Evolutionary conservation across 306 rosid genomes (phyloP).

Genomic region (Dalbergia cultrata): DNA sequence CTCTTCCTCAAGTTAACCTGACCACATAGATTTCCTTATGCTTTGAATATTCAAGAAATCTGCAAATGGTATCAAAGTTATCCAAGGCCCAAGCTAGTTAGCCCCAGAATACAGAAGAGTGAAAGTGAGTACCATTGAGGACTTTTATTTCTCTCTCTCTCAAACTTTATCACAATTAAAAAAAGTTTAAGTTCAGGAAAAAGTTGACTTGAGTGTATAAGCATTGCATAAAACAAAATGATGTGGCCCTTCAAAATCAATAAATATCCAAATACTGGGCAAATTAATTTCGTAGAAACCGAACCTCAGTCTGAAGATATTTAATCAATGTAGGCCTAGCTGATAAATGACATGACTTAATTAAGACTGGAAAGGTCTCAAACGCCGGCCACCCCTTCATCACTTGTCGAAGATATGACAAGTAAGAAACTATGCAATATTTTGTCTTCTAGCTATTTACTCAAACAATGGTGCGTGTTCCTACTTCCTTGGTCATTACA

Average conservation of each 20-base stretch:
- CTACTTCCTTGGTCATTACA: conserved; percentile 24
- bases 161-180: not conserved
- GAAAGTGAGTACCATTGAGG: not conserved
- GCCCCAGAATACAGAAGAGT: not conserved
- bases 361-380: conserved; percentile 23
- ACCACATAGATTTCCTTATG: conserved; percentile 66
- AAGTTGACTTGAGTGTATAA: not conserved
- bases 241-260: conserved; percentile 27
- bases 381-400: conserved; percentile 27
- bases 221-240: conserved; percentile 1
- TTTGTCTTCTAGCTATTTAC: not conserved
- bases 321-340: not conserved
- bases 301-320: not conserved
- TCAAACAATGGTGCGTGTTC: conserved; percentile 28
- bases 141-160: conserved; percentile 9
- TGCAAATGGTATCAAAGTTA: conserved; percentile 14
- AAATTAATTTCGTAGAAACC: conserved; percentile 2
- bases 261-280: not conserved
- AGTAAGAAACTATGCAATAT: not conserved
- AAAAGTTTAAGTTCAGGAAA: conserved; percentile 18
- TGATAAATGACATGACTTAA: conserved; percentile 9
- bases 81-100: not conserved
- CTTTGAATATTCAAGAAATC: conserved; percentile 62
- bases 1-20: conserved; percentile 60
- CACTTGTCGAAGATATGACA: conserved; percentile 35